These are phyloP conservation scores for Cyberlindnera euphorbiae DNA, from an alignment of 805 yeast species.

Conservation along the genomic window DNA sequence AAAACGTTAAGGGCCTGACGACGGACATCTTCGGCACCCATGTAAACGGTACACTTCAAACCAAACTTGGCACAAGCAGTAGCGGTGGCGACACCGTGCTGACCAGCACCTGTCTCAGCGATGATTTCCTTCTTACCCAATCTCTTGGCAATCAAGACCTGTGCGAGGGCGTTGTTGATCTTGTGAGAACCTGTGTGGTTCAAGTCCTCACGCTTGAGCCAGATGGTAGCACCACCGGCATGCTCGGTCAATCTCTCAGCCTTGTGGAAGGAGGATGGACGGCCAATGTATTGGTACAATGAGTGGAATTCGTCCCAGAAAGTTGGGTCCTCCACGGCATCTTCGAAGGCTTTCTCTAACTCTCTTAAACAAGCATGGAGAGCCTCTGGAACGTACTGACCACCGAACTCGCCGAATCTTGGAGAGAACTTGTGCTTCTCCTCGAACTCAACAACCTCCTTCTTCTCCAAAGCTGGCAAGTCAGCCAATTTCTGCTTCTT, in stretches of 20 bases:
- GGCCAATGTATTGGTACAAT: conserved; percentile 87
- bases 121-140: conserved; percentile 72
- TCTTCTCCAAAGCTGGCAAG: conserved; percentile 23
- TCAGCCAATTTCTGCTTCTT: conserved; percentile 28
- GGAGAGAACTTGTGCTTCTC: conserved; percentile 68
- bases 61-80: conserved; percentile 94
- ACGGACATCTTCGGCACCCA: conserved; percentile 99
- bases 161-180: conserved; percentile 80
- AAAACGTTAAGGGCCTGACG: conserved; percentile 98
- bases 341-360: conserved; percentile 82
- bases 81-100: conserved; percentile 91
- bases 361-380: conserved; percentile 86
- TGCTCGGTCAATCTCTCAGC: conserved; percentile 87
- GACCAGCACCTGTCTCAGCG: conserved; percentile 93
- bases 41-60: conserved; percentile 84
- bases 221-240: conserved; percentile 93
- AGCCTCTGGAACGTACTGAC: conserved; percentile 98
- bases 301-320: conserved; percentile 92
- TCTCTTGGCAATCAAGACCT: conserved; percentile 73
- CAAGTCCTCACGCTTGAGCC: conserved; percentile 97
- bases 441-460: conserved; percentile 31
- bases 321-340: conserved; percentile 79
- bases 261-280: conserved; percentile 89
- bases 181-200: conserved; percentile 89
- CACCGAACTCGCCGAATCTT: conserved; percentile 93